Percentiles rank a stretch among this genome's conserved stretches.
phyloP scores from a whole-genome alignment of 2,329 filamentous ascomycete genomes.

The Madurella fahalii region DNA sequence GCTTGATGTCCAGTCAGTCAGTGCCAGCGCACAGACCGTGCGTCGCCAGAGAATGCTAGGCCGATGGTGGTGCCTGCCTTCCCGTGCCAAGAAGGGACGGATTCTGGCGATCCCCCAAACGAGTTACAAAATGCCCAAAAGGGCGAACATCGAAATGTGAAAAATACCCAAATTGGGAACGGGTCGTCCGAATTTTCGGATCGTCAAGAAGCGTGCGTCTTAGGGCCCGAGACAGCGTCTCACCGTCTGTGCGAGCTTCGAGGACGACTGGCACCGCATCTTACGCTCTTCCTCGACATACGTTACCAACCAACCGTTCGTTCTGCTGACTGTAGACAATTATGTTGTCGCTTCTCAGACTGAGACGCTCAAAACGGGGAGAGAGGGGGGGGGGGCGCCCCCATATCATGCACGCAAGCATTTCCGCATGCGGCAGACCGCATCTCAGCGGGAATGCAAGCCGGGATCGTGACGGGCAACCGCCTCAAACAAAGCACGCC shows the following conservation, averaged over 20 bases:
- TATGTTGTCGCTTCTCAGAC: neutral
- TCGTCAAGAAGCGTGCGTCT: constrained; percentile 6
- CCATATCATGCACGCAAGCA: constrained; percentile 3
- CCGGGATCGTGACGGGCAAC: neutral
- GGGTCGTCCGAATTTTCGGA: constrained; percentile 8
- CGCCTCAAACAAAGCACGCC: neutral
- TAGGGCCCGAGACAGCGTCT: neutral
- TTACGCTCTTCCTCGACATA: neutral
- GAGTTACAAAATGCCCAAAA: constrained; percentile 13
- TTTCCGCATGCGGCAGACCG: constrained; percentile 10
- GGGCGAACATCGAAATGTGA: constrained; percentile 4
- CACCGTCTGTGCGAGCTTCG: constrained; percentile 6
- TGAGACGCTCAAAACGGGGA: constrained; percentile 6
- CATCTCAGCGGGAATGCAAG: constrained; percentile 6
- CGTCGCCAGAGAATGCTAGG: neutral
- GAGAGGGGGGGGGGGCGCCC: too few relatives aligned
- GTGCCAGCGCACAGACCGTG: constrained; percentile 2
- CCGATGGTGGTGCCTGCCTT: constrained; percentile 6
- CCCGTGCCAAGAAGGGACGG: constrained; percentile 17
- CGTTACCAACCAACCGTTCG: too few relatives aligned
- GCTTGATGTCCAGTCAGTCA: neutral
- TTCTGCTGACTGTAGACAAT: constrained; percentile 6
- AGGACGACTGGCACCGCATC: neutral
- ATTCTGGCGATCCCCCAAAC: constrained; percentile 18
- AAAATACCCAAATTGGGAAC: constrained; percentile 13